Base-by-base conservation (phyloP, 2,329 filamentous ascomycete species). In the Diaporthe ilicicola region DNA sequence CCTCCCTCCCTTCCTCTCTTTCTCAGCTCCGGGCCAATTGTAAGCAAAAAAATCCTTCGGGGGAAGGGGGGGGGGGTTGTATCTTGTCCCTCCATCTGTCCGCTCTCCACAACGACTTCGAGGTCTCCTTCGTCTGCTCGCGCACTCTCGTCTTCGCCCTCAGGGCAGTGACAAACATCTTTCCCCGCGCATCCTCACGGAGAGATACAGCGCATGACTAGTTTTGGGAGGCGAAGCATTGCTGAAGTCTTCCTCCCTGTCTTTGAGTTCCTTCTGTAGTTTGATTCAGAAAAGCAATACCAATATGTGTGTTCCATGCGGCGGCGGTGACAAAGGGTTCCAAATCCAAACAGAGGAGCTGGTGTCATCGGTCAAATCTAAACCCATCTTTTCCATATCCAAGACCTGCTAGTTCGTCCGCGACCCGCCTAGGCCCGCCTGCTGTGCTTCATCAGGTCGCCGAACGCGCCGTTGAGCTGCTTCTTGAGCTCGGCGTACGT, bases 401-500 rank as follows among this genome's bases (percentile, higher is more conserved):
- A 37, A 8, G 29, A 32, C 27, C 42, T 48, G 59, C 19, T 22
- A 22, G 27, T n/a, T 50, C 59, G 17, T 17, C 29, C 50, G 17
- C 27, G 13, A 8, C 9, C 13, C 46, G 10, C 50, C 65, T 73
- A 73, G 39, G 65, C 55, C 44, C 70, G 72, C 70, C 72, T 70
- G 55, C 51, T 78, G 64, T 78, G 81, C 78, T 89, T 89, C 66
- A 85, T 81, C 67, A 92, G 82, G 67, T 91, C 89, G 42, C 84
- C 84, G 75, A 91, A 92, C 3, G 89, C 85, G 67, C 83, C 84
- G 50, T 83, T 82, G 59, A 90, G 81, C 78, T 90, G 88, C 79
- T 90, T 89, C 81, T 89, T 97, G 73, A 99, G 82, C 81, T 98
- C 96, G 80, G 94, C 93, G 80, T 97, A 99, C 75, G 90, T 95